Evolutionary conservation across 805 yeast genomes (phyloP), one percentile per base, ranked within the genome.

Genomic region (Saccharomycopsis sp.): DNA sequence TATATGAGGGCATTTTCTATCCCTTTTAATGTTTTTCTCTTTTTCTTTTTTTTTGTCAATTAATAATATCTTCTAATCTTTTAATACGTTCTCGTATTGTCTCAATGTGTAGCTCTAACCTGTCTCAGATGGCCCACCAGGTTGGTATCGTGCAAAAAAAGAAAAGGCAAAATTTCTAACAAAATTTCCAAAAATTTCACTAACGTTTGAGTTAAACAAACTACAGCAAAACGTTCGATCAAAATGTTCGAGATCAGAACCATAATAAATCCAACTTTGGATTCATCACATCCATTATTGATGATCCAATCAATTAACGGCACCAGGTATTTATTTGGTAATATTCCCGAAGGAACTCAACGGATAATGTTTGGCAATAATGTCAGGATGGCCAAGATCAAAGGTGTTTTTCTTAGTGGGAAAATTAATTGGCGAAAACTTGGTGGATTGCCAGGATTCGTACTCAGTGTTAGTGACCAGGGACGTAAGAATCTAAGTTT

Each of bases 391-490:
- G 70, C 80, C 1, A 80, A 75, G 50, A 61, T 86, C 26, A 70
- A 74, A 39, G 75, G 78, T 29, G 65, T 90, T 3, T 89, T 85
- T 55, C 56, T 93, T 3, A 79, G 96, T 0, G 98, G 98, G 2
- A 66, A 66, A n/a, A 50, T 85, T 8, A 62, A 72, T 43, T 90
- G 96, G 96, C 60, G 72, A 4, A 71, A 81, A n/a, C 64, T 87
- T 2, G 86, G 95, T n/a, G 98, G 98, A 0, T 61, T 90, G 4
- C 97, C 97, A 0, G 98, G 98, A 0, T 64, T 86, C 55, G 75
- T 90, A 40, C 64, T 90, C 41, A 86, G 97, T 0, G 68, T 84
- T 11, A 79, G 85, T 45, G 96, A 87, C 54, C 84, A 86, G 54
- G 88, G 87, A 1, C 69, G 72, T 50, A 71, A 73, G 39, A 68